Base-by-base conservation (phyloP, 495 filamentous ascomycete species). In the Rusavskia elegans region DNA sequence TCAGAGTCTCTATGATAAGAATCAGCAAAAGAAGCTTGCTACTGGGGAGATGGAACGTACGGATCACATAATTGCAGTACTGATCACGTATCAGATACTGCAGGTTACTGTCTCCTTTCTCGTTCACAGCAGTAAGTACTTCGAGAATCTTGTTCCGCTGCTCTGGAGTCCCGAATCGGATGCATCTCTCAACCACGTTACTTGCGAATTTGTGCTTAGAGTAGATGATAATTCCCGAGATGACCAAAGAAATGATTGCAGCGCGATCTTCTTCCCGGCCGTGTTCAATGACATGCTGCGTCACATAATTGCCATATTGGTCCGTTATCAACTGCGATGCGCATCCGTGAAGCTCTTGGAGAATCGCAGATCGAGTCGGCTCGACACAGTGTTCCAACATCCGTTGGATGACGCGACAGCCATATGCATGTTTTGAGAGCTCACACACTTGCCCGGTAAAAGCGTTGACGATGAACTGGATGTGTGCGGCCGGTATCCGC, bases 121-220 rank as follows among this genome's bases (percentile, higher is more conserved):
- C 74, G 41, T 78, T 74, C 14, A 68, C 53, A 10, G 72, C 71
- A 2, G 77, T 81, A 17, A 95, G 66, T 32, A 73, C 77, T 20
- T 69, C 68, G 52, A 90, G 77, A 58, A 98, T 93, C 38, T 76
- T 73, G 17, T 68, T 75, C 45, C 82, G 79, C 60, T 94, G 80
- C 45, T 82, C 75, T 19, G 76, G 68, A 1, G 76, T 80, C 11
- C 85, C 88, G 56, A 77, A 78, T 51, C 82, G 71, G 46, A 98
- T 86, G 57, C 87, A 92, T 70, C 89, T 94, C 68, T 98, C 92
- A 1, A 98, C 93, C 5, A 98, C 92, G 59, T 98, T 96, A 58
- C 87, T 95, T 4, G 93, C 92, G 61, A 89, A 95, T 63, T 98
- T 97, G 68, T 97, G 90, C 69, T 87, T 94, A 6, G 87, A 95